Percentiles rank a stretch among this genome's conserved stretches.
These are phyloP conservation scores for Stachybotrys chlorohalonatus DNA, from an alignment of 2,329 filamentous ascomycete genomes.

Conservation along the genomic window DNA sequence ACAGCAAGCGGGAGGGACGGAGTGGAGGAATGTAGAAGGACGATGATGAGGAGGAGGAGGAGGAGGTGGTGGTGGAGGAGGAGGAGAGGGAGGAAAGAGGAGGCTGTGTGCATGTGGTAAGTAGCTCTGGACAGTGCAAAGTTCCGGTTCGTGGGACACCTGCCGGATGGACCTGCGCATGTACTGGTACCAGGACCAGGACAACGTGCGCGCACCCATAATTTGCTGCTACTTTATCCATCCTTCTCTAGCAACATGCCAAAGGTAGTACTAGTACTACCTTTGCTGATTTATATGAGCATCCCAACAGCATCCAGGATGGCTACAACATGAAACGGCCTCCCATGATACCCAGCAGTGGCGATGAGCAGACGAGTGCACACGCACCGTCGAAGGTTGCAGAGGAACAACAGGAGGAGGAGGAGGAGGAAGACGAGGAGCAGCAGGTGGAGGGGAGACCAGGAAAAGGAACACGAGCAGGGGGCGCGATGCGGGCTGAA, in stretches of 20 bases:
- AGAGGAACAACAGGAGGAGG: neutral
- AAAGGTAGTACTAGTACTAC: too few species aligned
- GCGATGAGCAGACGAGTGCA: neutral
- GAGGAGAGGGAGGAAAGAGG: neutral
- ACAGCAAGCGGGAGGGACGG: neutral
- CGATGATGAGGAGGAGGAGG: neutral
- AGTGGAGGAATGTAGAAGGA: neutral
- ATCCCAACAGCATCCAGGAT: too few species aligned
- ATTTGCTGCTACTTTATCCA: too few species aligned
- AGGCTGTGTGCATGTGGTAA: too few species aligned
- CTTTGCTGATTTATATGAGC: too few species aligned
- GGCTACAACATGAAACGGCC: too few species aligned
- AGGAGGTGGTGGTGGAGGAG: neutral
- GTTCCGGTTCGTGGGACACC: neutral
- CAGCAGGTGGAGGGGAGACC: neutral
- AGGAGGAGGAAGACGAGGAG: neutral
- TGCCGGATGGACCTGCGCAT: too few species aligned
- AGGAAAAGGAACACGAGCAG: neutral
- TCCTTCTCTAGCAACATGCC: too few species aligned
- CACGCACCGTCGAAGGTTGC: neutral
- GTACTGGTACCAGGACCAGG: too few species aligned
- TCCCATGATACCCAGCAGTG: too few species aligned
- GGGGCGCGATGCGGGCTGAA: neutral
- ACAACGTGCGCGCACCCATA: too few species aligned
- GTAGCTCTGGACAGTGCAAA: neutral